Evolutionary conservation across 345 rosid genomes (phyloP), one percentile per base, ranked within the genome.

Genomic region (Pistacia integerrima): DNA sequence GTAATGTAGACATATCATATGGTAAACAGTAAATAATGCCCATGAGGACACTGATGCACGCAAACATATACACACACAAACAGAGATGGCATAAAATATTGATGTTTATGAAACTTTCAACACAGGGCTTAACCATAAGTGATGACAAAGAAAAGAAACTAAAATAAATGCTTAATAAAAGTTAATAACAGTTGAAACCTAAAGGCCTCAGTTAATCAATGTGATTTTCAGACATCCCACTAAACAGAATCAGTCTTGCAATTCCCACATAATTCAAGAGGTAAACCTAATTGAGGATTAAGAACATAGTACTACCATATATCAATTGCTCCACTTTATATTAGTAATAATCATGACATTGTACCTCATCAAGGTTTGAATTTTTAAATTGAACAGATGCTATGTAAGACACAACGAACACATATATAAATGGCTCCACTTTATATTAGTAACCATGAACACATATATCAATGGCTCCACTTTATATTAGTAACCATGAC

Each of bases 1-100:
- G 56, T 25, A 78, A 41, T 59, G 65, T 72, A 61, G 12, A 48
- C 33, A 33, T 48, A 51, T 8, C 48, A 62, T 28, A 73, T n/a
- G 8, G 28, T 25, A 46, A 36, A 63, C 17, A 11, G 33, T 63
- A 49, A 73, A 33, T 41, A 41, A 5, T 41, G 46, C 46, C 46
- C 11, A 62, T 48, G 51, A 0, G 17, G 10, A 73, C 16, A 48
- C 16, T 18, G 17, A 20, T 13, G 8, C 5, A 0, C 36, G 30
- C 4, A 5, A 7, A 36, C 18, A 11, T 49, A 13, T 12, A 8
- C 3, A 62, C 12, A 25, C 14, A 7, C 10, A 64, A 3, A 18
- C 1, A 28, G 25, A 48, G 38, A 13, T 41, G 8, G n/a, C 16
- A 56, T 56, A 54, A 58, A 30, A 74, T n/a, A n/a, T 17, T 12